Conservation (phyloP, 352 stramenopile species). For the Peronospora farinosa region DNA sequence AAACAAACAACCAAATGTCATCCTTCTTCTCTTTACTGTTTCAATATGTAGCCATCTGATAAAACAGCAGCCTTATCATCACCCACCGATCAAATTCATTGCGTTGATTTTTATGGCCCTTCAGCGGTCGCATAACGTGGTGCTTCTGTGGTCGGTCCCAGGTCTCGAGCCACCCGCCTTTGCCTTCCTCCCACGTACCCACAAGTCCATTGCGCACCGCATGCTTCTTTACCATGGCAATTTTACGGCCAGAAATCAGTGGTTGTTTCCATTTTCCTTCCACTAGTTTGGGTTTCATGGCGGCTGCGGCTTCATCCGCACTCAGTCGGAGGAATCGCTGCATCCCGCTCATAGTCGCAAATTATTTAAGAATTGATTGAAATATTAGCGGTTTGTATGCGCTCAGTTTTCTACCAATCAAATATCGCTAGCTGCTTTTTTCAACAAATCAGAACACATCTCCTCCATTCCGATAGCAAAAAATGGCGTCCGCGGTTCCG, state of each 20-base stretch:
- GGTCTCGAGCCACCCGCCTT: slow-evolving; percentile 73
- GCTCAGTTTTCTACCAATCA: slow-evolving; percentile 30
- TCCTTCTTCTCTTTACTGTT: neutral
- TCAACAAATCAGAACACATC: slow-evolving; percentile 4
- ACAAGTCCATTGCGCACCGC: slow-evolving; percentile 60
- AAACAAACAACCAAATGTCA: neutral
- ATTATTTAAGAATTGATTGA: neutral
- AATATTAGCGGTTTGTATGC: slow-evolving; percentile 20
- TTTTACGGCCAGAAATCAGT: slow-evolving; percentile 70
- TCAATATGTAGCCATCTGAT: neutral
- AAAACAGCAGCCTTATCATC: neutral
- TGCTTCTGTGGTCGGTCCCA: slow-evolving; percentile 80
- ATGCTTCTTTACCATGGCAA: slow-evolving; percentile 81
- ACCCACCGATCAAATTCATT: slow-evolving; percentile 77
- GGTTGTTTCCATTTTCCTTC: slow-evolving; percentile 84
- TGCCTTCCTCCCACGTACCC: slow-evolving; percentile 67
- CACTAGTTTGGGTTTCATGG: slow-evolving; percentile 73
- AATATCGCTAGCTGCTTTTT: slow-evolving; percentile 15
- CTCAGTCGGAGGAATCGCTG: slow-evolving; percentile 72
- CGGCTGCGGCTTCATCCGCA: slow-evolving; percentile 61
- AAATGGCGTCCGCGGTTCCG: slow-evolving; percentile 18
- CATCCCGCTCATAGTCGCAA: slow-evolving; percentile 31
- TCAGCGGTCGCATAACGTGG: slow-evolving; percentile 78
- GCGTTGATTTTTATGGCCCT: slow-evolving; percentile 74
- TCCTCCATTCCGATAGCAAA: slow-evolving; percentile 16